Base-by-base conservation (phyloP, 768 basidiomycete species). In the Suillus variegatus region DNA sequence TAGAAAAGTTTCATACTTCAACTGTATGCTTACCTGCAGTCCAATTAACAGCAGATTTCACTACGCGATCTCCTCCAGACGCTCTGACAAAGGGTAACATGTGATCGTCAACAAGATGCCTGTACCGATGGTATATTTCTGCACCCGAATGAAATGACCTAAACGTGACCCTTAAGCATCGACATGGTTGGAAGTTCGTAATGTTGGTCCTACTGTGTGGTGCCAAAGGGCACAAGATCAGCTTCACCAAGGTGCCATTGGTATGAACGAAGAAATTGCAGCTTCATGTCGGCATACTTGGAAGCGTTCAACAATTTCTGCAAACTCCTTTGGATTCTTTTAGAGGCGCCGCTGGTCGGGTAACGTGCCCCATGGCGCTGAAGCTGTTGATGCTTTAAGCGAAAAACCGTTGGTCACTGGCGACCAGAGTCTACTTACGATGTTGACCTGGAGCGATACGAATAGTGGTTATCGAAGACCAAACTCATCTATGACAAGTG, bases 341-440 rank as follows among this genome's bases (percentile, higher is more conserved):
- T 68, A 1, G 81, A 73, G 13, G 85, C 82, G 2, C 81, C 80
- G 0, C 72, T 68, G 0, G 92, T 94, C 0, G 93, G 93, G 69
- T 82, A 94, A 40, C 93, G 86, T 1, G 91, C 86, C 3, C 92
- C 93, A 71, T 95, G 93, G 13, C 93, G 82, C 76, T 94, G 89
- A 10, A 95, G 78, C 92, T 94, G 36, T 18, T 41, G 38, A 28
- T 13, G 22, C 7, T 63, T 75, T 43, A 66, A 12, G 25, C 63
- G n/a, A 43, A 44, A 20, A n/a, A 25, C n/a, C 22, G n/a, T 12
- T 20, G n/a, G 20, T 6, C 10, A 47, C 3, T 16, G 16, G 18
- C 6, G 7, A n/a, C 3, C 14, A 32, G 38, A n/a, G 4, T 16
- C 22, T 18, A 13, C 76, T n/a, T 64, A 76, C 75, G 67, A 76